phyloP scores from a whole-genome alignment of 2,329 filamentous ascomycete species.

The Pyrenophora tritici-repentis region DNA sequence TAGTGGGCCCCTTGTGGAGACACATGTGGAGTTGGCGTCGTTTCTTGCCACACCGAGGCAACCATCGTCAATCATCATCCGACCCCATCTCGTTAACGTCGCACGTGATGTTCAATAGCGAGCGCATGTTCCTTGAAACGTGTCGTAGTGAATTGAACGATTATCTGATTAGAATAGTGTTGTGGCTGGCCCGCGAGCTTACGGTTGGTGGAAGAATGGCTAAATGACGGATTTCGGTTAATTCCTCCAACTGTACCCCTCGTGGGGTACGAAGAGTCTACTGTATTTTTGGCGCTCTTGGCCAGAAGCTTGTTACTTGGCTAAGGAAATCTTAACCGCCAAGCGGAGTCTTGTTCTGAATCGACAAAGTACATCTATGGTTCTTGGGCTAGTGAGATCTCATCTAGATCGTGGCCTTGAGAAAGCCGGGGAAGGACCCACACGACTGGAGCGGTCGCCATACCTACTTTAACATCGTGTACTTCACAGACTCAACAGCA shows the following conservation, averaged over 20 bases:
- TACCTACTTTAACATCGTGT: too few relatives aligned
- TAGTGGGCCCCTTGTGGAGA: not conserved
- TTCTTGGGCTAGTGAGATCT: not conserved
- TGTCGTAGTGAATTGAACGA: too few relatives aligned
- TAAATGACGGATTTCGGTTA: slow-evolving; percentile 6
- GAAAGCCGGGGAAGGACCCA: too few relatives aligned
- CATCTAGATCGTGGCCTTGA: not conserved
- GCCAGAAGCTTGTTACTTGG: slow-evolving; percentile 7
- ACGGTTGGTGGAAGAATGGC: not conserved
- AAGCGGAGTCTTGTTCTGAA: not conserved
- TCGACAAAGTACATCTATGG: not conserved
- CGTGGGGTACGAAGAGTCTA: not conserved
- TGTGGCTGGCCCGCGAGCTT: not conserved
- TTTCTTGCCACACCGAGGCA: not conserved
- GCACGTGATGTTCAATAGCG: too few relatives aligned
- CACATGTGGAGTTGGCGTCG: too few relatives aligned
- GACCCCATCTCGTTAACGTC: not conserved
- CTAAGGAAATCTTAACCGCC: slow-evolving; percentile 9
- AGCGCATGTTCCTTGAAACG: too few relatives aligned
- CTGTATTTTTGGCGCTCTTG: not conserved
- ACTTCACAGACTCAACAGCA: too few relatives aligned
- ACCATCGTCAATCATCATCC: not conserved
- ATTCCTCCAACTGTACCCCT: slow-evolving; percentile 3
- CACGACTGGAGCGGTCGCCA: too few relatives aligned
- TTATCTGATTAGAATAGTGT: not conserved